Conservation (phyloP, 495 filamentous ascomycete genomes). For the Penicillium paxilli region DNA sequence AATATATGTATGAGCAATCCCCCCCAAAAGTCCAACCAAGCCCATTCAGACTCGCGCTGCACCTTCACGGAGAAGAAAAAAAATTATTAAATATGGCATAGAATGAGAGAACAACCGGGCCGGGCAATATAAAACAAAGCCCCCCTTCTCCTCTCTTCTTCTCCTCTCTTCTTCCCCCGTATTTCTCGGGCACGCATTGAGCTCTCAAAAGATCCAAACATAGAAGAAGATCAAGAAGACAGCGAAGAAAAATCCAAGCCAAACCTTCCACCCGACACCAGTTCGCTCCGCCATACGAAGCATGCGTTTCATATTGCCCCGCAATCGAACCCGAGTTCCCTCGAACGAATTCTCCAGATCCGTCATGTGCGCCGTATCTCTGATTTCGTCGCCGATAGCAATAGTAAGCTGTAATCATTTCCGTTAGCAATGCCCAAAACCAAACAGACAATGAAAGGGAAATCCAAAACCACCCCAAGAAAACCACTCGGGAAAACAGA, state of each 20-base stretch:
- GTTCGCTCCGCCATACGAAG: conserved; percentile 91
- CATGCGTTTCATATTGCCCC: conserved; percentile 96
- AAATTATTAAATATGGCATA: not conserved
- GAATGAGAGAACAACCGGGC: not conserved
- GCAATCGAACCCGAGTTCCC: conserved; percentile 71
- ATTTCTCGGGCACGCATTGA: no score
- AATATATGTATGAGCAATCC: not conserved
- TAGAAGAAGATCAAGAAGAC: conserved; percentile 83
- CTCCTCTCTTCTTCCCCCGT: no score
- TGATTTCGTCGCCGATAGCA: conserved; percentile 92
- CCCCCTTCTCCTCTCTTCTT: not conserved
- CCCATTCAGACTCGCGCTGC: no score
- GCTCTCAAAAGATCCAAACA: conserved; percentile 78
- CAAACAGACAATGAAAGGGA: conserved; percentile 2
- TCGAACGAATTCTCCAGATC: conserved; percentile 88
- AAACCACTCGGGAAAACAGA: no score
- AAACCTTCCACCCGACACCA: conserved; percentile 91
- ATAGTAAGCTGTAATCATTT: conserved; percentile 69
- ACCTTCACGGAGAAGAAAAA: not conserved
- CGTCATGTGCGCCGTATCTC: conserved; percentile 78
- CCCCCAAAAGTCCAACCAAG: not conserved
- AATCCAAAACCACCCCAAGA: no score
- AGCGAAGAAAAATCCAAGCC: conserved; percentile 80
- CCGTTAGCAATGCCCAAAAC: not conserved
- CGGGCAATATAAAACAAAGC: not conserved